Conservation (phyloP, 2,329 filamentous ascomycete species). For the Davidsoniella neocaledoniae region DNA sequence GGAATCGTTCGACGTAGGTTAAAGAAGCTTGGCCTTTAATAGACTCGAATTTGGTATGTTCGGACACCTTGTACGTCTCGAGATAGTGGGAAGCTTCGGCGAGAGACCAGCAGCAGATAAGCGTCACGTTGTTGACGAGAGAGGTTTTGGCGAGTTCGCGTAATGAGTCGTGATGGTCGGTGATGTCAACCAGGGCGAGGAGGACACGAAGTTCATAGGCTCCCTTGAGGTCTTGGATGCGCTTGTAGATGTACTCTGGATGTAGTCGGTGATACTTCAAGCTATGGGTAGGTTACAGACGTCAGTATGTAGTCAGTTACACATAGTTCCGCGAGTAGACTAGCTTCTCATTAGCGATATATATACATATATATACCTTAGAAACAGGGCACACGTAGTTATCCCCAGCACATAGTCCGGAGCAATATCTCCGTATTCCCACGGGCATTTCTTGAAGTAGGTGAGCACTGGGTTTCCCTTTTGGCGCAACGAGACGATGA, state of each 20-base stretch:
- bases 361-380: conserved; percentile 31
- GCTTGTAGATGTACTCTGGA: conserved; percentile 92
- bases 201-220: conserved; percentile 78
- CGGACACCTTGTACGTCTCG: conserved; percentile 87
- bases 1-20: conserved; percentile 69
- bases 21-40: conserved; percentile 76
- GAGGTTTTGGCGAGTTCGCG: conserved; percentile 87
- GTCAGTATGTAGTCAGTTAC: not conserved
- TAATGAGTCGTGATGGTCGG: conserved; percentile 78
- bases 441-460: conserved; percentile 63
- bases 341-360: not conserved
- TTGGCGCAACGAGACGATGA: conserved; percentile 80
- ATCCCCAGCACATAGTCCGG: conserved; percentile 80
- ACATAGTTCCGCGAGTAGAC: too few relatives aligned
- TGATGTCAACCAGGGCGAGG: conserved; percentile 84
- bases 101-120: conserved; percentile 87
- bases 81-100: conserved; percentile 87
- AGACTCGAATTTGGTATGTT: conserved; percentile 62
- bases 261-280: conserved; percentile 96
- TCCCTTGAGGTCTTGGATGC: conserved; percentile 68
- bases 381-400: conserved; percentile 80
- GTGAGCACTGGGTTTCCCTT: conserved; percentile 89
- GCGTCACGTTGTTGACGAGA: conserved; percentile 77
- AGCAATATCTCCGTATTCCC: conserved; percentile 96
- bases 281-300: conserved; percentile 20